A percentile compares a stretch with the other conserved stretches of the same genome.
These are phyloP conservation scores for Cladosporium sp. DNA, from an alignment of 2,329 filamentous ascomycete genomes.

Conservation along the genomic window DNA sequence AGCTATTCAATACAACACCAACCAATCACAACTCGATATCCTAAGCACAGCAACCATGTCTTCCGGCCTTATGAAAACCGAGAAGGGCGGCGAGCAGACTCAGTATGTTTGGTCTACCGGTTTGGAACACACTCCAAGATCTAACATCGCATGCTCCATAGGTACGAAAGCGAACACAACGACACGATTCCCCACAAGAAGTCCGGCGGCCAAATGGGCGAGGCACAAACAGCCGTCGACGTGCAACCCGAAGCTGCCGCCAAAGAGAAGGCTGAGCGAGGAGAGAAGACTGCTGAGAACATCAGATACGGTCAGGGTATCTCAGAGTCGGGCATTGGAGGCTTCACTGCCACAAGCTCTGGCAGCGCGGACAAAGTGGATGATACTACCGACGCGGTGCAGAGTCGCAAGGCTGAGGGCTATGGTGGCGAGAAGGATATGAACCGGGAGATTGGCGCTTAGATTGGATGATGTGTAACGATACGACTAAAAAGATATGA, in stretches of 20 bases:
- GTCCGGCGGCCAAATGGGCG: slow-evolving; percentile 53
- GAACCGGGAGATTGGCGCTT: slow-evolving; percentile 47
- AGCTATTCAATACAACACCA: neutral
- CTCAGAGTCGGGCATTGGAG: slow-evolving; percentile 53
- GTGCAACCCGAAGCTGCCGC: slow-evolving; percentile 28
- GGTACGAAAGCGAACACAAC: slow-evolving; percentile 57
- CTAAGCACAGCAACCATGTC: slow-evolving; percentile 39
- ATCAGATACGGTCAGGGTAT: slow-evolving; percentile 55
- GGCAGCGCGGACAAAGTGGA: slow-evolving; percentile 29
- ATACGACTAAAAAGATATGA: neutral
- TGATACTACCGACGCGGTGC: slow-evolving; percentile 33
- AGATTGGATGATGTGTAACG: slow-evolving; percentile 24
- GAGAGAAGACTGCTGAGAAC: slow-evolving; percentile 48
- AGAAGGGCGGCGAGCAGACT: slow-evolving; percentile 56
- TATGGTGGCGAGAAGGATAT: slow-evolving; percentile 40
- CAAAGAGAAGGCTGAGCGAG: slow-evolving; percentile 33
- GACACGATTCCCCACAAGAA: slow-evolving; percentile 49
- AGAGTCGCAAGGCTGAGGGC: slow-evolving; percentile 33
- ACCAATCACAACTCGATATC: neutral
- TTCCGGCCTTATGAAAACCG: slow-evolving; percentile 54
- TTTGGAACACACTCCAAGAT: neutral
- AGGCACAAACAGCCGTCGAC: slow-evolving; percentile 30
- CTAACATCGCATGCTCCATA: slow-evolving; percentile 22
- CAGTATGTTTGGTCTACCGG: slow-evolving; percentile 40
- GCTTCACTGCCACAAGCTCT: slow-evolving; percentile 42